Base-by-base conservation (phyloP, 805 yeast genomes). In the Myxozyma melibiosi region DNA sequence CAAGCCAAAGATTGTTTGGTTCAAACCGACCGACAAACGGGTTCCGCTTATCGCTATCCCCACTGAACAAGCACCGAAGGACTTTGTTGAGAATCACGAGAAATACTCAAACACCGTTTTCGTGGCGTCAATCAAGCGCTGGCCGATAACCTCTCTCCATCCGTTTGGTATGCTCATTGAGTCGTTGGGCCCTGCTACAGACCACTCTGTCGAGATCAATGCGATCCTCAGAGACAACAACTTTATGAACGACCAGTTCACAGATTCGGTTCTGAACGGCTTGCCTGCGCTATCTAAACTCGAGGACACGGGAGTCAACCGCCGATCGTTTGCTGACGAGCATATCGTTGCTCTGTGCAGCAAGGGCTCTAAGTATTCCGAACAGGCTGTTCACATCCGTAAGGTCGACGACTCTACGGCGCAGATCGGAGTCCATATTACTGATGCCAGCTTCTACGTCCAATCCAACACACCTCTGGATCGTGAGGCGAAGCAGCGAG, bases 81-180 rank as follows among this genome's bases (percentile, higher is more conserved):
- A 92, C 71, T 92, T 94, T 73, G 91, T 94, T 41, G 96, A 90
- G 65, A 90, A 90, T 66, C 96, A 90, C 64, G 95, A 88, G 55
- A 79, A 78, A 50, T 94, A 94, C 67, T 79, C 88, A 0, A 83
- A 88, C 69, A 88, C 85, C 66, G 75, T 91, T 50, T 94, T 92
- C 70, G 92, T 94, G 60, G 97, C 98, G 0, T 87, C 96, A 1
- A 92, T 94, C 68, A 94, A 94, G 72, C 85, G 99, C 73, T 94
- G 99, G 99, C 99, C 99, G 68, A 94, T 94, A 72, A 94, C 99
- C 8, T 92, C 98, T 0, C 80, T 94, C 71, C 99, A 94, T 76
- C 99, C 99, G 4, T 94, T 94, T 70, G 99, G 99, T 66, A 90
- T 96, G 30, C 76, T 94, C 55, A 86, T 92, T 25, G 87, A 91